Evolutionary conservation across 2,329 filamentous ascomycete species (phyloP), one percentile per base, ranked within the genome.

Genomic region (Coccinonectria pachysandricola): DNA sequence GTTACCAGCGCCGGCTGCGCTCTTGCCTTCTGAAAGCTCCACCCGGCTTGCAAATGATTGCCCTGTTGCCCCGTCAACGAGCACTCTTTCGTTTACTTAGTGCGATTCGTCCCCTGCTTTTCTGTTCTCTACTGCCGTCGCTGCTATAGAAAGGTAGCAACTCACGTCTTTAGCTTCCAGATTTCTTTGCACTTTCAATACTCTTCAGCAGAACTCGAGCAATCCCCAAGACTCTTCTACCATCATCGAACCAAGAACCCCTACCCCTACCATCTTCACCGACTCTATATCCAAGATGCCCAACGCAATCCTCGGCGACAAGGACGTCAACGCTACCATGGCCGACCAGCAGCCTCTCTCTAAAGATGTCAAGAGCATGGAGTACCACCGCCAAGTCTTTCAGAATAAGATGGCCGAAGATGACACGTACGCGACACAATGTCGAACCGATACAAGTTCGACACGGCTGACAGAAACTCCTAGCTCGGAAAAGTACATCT

Each of bases 381-480:
- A 85, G 49, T 82, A 82, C 51, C 80, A 86, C 51, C 79, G 80
- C 36, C 76, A 84, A 59, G 65, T 82, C 30, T 63, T 86, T 32
- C 71, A 83, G 51, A 72, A 68, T 52, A 82, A 80, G 64, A 73
- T 84, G 54, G 43, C 43, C 5, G 67, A 77, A 30, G 62, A 74
- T 46, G 67, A 71, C 39, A 61, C 71, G 79, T 83, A 64, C 40
- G 73, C 60, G n/a, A n/a, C 15, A n/a, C 8, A 12, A 11, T n/a
- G n/a, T n/a, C n/a, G n/a, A n/a, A n/a, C n/a, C n/a, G n/a, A n/a
- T n/a, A n/a, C n/a, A n/a, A n/a, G n/a, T n/a, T n/a, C n/a, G n/a
- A n/a, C n/a, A n/a, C 23, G 6, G 14, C 30, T 46, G 20, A 46
- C 34, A 18, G 17, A 21, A 15, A 23, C 7, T 21, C 12, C 27